A percentile compares a stretch with the other conserved stretches of the same genome.
Conservation (phyloP, 441 rosid genomes). For the Cnidoscolus chayamansa region DNA sequence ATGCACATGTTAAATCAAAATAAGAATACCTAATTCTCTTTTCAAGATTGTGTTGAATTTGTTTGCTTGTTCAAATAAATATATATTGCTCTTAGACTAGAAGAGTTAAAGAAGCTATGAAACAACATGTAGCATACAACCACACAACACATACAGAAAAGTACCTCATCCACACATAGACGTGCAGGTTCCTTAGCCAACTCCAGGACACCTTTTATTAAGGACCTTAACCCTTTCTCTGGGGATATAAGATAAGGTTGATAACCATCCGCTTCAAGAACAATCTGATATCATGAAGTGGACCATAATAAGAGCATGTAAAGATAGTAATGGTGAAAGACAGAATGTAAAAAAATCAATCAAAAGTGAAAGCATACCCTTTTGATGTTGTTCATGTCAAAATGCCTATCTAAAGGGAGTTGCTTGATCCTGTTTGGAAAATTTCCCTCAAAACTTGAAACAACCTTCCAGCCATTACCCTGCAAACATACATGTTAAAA, state of each 20-base stretch:
- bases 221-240: slow-evolving; percentile 91
- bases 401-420: slow-evolving; percentile 94
- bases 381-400: slow-evolving; percentile 81
- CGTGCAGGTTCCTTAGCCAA: slow-evolving; percentile 94
- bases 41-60: not conserved
- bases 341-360: slow-evolving; percentile 11
- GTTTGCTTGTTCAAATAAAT: not conserved
- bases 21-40: not conserved
- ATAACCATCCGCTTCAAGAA: slow-evolving; percentile 95
- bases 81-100: not conserved
- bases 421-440: slow-evolving; percentile 90
- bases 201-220: slow-evolving; percentile 89
- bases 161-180: slow-evolving; percentile 87
- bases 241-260: slow-evolving; percentile 98
- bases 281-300: slow-evolving; percentile 53
- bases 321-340: slow-evolving; percentile 17
- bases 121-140: slow-evolving; percentile 3
- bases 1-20: not conserved
- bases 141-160: slow-evolving; percentile 10
- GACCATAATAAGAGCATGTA: slow-evolving; percentile 16
- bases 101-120: not conserved
- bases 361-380: slow-evolving; percentile 50
- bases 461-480: slow-evolving; percentile 98
- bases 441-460: slow-evolving; percentile 93
- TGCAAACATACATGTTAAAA: slow-evolving; percentile 28